phyloP scores from a whole-genome alignment of 352 stramenopile genomes.

The Phytophthora macrochlamydospora region DNA sequence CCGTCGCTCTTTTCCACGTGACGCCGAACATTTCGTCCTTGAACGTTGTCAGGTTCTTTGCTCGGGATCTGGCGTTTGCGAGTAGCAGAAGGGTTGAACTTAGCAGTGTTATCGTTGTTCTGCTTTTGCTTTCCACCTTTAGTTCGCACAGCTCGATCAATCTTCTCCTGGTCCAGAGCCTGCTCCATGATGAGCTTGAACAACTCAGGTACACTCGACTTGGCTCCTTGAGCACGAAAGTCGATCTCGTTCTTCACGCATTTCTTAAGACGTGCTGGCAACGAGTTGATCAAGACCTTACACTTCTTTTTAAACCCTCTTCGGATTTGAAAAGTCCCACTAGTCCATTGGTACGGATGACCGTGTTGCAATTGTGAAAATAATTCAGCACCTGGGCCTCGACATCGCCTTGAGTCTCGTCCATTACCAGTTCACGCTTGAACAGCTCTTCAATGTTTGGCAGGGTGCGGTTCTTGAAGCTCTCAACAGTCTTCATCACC shows the following conservation, averaged over 20 bases:
- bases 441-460: constrained; percentile 9
- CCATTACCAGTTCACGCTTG: constrained; percentile 4
- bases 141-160: constrained; percentile 1
- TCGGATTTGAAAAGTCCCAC: constrained; percentile 9
- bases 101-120: background rate
- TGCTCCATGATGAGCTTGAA: constrained; percentile 8
- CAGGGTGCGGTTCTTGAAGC: constrained; percentile 12
- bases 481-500: constrained; percentile 11
- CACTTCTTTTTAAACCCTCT: constrained; percentile 8
- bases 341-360: constrained; percentile 7
- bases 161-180: constrained; percentile 6
- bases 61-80: background rate
- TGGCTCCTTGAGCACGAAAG: constrained; percentile 2
- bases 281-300: constrained; percentile 4
- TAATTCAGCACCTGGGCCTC: constrained; percentile 7
- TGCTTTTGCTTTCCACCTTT: constrained; percentile 3
- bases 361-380: constrained; percentile 5
- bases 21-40: background rate
- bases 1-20: background rate
- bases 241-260: constrained; percentile 9
- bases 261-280: constrained; percentile 4
- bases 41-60: background rate
- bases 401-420: constrained; percentile 3
- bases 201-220: constrained; percentile 9
- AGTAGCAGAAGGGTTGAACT: background rate